These are phyloP conservation scores for Prunus salicina DNA, from an alignment of 306 rosid genomes.

Conservation along the genomic window DNA sequence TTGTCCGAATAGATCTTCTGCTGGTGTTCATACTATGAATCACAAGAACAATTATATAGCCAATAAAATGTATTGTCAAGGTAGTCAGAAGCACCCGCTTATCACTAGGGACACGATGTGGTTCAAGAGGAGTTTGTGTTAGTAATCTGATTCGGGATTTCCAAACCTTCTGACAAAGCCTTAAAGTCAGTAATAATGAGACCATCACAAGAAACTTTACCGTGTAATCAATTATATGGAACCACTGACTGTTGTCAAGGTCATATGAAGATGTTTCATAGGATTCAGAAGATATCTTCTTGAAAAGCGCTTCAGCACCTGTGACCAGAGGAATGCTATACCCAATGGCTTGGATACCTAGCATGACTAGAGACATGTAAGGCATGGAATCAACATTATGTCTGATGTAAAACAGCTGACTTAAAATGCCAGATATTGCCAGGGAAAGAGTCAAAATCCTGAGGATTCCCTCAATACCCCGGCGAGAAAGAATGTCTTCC, in stretches of 20 bases:
- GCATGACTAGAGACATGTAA: conserved; percentile 66
- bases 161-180: conserved; percentile 93
- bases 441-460: conserved; percentile 76
- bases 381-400: conserved; percentile 60
- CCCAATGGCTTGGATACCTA: conserved; percentile 81
- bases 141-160: conserved; percentile 73
- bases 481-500: conserved; percentile 71
- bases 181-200: conserved; percentile 64
- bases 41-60: conserved; percentile 51
- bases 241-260: conserved; percentile 56
- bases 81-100: conserved; percentile 57
- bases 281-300: conserved; percentile 50
- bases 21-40: conserved; percentile 43
- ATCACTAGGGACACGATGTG: conserved; percentile 61
- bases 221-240: conserved; percentile 56
- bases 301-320: conserved; percentile 81
- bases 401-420: conserved; percentile 71
- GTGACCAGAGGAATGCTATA: conserved; percentile 82
- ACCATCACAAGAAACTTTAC: conserved; percentile 75
- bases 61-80: conserved; percentile 50
- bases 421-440: conserved; percentile 60
- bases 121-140: conserved; percentile 52
- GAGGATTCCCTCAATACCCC: conserved; percentile 72
- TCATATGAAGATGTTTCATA: conserved; percentile 40
- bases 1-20: conserved; percentile 37